Evolutionary conservation across 2,329 filamentous ascomycete genomes (phyloP), one percentile per base, ranked within the genome.

Genomic region (Cordyceps tenuipes): DNA sequence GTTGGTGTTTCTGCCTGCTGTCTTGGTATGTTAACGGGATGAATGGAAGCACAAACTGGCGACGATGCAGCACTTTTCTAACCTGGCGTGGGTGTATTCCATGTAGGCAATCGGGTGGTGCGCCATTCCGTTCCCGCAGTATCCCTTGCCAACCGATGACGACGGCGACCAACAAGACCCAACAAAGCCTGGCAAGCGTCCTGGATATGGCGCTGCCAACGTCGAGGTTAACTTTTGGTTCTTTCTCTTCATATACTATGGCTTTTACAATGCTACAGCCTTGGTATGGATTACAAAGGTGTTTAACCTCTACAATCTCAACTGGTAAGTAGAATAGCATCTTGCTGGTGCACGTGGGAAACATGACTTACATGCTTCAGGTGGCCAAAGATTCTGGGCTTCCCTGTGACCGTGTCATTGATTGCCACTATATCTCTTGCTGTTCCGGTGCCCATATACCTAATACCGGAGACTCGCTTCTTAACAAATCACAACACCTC

Each of bases 171-270:
- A 44, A 21, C 21, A 36, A 29, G 41, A 52, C 66, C 39, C 64
- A 62, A 41, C 58, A 34, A 60, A 19, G n/a, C 58, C 58, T 5
- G 67, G 66, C 55, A 69, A 66, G 47, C 66, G 66, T 12, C 39
- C 64, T 39, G 85, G 84, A 29, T 84, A 88, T 74, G 85, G 85
- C 61, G 77, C 80, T 65, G 82, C 84, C 6, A 76, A 81, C 47
- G 85, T 88, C 5, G 79, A 82, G 63, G 80, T 88, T 65, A 86
- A 86, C 73, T 88, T 88, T 67, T 88, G 85, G 85, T 87, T 87
- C 76, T 88, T 88, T 67, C 75, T 88, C 43, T 80, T 87, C 53
- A 81, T 87, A 60, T 88, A 87, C 73, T 88, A 88, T 69, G 83
- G 84, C 60, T 81, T 87, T 65, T 88, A 88, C 71, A 87, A 85